Conservation (phyloP, 495 filamentous ascomycete genomes). For the Aspergillus olivimuriae region DNA sequence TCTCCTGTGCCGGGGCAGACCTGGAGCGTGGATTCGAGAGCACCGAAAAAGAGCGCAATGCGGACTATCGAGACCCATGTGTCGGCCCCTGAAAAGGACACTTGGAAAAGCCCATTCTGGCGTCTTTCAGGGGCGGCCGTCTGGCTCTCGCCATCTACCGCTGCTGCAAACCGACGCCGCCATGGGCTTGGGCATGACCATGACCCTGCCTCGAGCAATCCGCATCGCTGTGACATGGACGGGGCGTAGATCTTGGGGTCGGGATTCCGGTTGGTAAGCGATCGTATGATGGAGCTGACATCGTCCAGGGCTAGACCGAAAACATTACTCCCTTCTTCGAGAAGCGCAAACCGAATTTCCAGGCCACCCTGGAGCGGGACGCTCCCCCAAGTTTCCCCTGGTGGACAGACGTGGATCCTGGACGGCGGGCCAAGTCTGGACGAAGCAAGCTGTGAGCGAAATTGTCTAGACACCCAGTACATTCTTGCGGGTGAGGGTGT, state of each 20-base stretch:
- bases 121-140: conserved; percentile 9
- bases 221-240: no score
- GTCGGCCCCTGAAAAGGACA: no score
- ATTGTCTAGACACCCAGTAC: no score
- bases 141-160: conserved; percentile 50
- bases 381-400: conserved; percentile 22
- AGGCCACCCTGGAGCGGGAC: conserved; percentile 31
- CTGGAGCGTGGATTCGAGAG: conserved; percentile 20
- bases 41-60: conserved; percentile 18
- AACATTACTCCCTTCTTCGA: conserved; percentile 39
- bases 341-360: conserved; percentile 47
- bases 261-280: conserved; percentile 51
- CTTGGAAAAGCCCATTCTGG: no score
- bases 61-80: conserved; percentile 8
- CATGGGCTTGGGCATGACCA: conserved; percentile 58
- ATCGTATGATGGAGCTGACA: conserved; percentile 51
- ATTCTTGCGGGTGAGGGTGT: no score
- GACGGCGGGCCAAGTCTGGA: background rate
- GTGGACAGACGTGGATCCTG: conserved; percentile 24
- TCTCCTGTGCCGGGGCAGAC: conserved; percentile 55
- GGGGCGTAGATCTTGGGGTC: conserved; percentile 55
- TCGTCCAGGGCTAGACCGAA: no score
- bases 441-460: conserved; percentile 3
- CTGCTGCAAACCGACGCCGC: conserved; percentile 56
- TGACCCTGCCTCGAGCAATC: conserved; percentile 53